Percentiles rank a stretch among this genome's conserved stretches.
Evolutionary conservation across 352 stramenopile species (phyloP).

Genomic region (Thalassiosira ordinaria): DNA sequence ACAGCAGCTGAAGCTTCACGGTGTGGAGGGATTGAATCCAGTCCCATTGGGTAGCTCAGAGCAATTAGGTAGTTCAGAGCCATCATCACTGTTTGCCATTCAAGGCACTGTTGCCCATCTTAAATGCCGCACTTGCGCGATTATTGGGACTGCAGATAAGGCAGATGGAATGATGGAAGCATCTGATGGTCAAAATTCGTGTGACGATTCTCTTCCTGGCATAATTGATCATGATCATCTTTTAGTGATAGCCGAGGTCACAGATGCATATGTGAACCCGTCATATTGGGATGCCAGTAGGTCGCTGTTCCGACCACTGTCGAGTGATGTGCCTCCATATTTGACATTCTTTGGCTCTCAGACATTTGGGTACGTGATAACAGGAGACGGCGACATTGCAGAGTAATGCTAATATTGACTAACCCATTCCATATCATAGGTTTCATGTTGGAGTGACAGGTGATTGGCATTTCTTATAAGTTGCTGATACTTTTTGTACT

Average conservation of each 20-base stretch:
- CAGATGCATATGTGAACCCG: conserved; percentile 53
- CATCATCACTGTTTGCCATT: conserved; percentile 52
- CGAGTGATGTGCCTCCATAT: conserved; percentile 51
- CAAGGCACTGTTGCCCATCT: conserved; percentile 67
- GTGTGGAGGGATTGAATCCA: conserved; percentile 34
- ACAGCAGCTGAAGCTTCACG: conserved; percentile 22
- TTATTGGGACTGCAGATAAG: conserved; percentile 22
- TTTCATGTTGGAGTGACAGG: too few species aligned
- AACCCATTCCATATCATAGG: background rate
- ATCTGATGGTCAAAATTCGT: background rate
- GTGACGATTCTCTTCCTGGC: background rate
- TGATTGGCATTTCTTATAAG: too few species aligned
- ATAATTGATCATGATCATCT: conserved; percentile 61
- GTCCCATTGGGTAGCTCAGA: conserved; percentile 18
- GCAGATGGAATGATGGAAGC: background rate
- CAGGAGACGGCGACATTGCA: background rate
- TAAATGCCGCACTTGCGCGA: conserved; percentile 39
- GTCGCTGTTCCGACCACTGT: conserved; percentile 58
- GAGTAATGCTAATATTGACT: background rate
- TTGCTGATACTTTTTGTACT: too few species aligned
- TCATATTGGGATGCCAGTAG: conserved; percentile 65
- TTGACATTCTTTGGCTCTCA: conserved; percentile 79
- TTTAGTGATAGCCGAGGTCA: conserved; percentile 52
- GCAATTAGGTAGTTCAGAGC: background rate
- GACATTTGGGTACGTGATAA: conserved; percentile 67